These are phyloP conservation scores for Ceratorhiza oryzae-sativae DNA, from an alignment of 1,284 basidiomycete genomes.

Conservation along the genomic window DNA sequence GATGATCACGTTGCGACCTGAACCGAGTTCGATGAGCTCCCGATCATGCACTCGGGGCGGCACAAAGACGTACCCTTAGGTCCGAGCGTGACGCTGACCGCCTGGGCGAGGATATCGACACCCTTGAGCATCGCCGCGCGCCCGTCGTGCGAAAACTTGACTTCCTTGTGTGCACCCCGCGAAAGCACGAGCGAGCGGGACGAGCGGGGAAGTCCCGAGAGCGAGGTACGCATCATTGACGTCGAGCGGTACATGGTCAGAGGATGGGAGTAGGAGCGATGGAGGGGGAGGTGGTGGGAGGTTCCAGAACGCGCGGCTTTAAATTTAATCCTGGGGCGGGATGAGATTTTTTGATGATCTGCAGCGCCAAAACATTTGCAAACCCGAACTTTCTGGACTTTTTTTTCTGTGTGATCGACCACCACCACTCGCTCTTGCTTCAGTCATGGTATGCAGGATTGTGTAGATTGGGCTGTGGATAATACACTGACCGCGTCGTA, in stretches of 20 bases:
- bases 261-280: constrained; percentile 6
- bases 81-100: constrained; percentile 93
- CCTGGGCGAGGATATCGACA: constrained; percentile 95
- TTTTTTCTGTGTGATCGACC: constrained; percentile 30
- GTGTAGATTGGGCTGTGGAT: background rate
- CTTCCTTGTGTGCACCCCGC: constrained; percentile 91
- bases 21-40: constrained; percentile 41
- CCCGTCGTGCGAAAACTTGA: constrained; percentile 96
- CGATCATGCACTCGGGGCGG: background rate
- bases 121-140: constrained; percentile 93
- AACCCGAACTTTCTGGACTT: constrained; percentile 25
- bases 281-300: constrained; percentile 27
- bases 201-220: constrained; percentile 58
- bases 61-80: constrained; percentile 78
- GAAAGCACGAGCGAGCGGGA: constrained; percentile 58
- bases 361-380: constrained; percentile 29
- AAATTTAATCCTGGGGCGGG: constrained; percentile 29
- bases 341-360: constrained; percentile 37
- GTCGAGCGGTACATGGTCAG: constrained; percentile 46
- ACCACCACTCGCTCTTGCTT: constrained; percentile 8
- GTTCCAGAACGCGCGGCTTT: constrained; percentile 4
- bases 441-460: constrained; percentile 34
- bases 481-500: constrained; percentile 23
- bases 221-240: constrained; percentile 47
- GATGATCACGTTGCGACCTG: constrained; percentile 97